Base-by-base conservation (phyloP, 2,329 filamentous ascomycete species). In the Stachybotrys chartarum region DNA sequence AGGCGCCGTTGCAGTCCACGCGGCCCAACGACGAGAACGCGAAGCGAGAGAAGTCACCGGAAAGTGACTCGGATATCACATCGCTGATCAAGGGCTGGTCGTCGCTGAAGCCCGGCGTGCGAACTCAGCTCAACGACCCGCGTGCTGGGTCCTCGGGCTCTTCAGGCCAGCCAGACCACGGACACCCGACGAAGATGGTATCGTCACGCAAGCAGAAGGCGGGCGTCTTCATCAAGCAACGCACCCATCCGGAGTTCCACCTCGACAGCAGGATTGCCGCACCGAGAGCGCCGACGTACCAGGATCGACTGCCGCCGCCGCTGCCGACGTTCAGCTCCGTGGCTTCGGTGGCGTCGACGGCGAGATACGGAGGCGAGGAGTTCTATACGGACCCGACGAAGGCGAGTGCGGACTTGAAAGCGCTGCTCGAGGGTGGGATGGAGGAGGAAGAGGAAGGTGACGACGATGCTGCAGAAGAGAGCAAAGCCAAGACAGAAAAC, bases 341-440 rank as follows among this genome's bases (percentile, higher is more conserved):
- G 44, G 55, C 54, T 18, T 54, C 53, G 50, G 18, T 32, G 50
- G 42, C 53, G 56, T 44, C 51, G 56, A 35, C 55, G 14, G 50
- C 56, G 53, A 56, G 18, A 58, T 67, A 63, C 32, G 70, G 67
- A n/a, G 74, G 79, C n/a, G 73, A 76, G 54, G 72, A 76, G 1
- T 76, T 83, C 58, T 91, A 88, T 61, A 84, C 87, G 6, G 88
- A 92, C 60, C 83, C 87, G 0, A 76, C 77, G 56, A 87, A 90
- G 67, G 88, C 90, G 11, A 84, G 82, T 52, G 85, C 86, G 50
- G 89, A 93, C 61, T 78, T 94, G 60, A 94, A 94, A 68, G 88
- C 87, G 7, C 70, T 94, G n/a, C 77, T 94, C 1, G 90, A 93
- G 67, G 90, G 88, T 7, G 87, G 87, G 10, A 84, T 93, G 71